Evolutionary conservation across 768 basidiomycete species (phyloP), one percentile per base, ranked within the genome.

Genomic region (Paxillus involutus): DNA sequence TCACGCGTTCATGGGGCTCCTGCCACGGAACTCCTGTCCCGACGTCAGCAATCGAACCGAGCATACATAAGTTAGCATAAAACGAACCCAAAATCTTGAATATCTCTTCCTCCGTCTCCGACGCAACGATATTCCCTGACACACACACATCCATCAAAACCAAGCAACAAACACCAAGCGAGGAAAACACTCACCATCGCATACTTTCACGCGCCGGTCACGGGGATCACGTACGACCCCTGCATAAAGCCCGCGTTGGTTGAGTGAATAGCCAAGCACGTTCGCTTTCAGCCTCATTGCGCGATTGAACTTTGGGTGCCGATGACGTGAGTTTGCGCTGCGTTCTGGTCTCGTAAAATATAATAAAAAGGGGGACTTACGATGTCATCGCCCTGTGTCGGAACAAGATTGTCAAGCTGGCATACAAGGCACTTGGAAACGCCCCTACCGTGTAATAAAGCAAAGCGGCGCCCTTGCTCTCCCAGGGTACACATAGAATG

Each of bases 81-180:
- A 16, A 67, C 73, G 52, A 52, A 75, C 82, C 78, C 39, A 98
- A 73, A 35, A 86, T 85, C 17, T 75, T 71, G 62, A 97, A 94
- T 35, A 98, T 95, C 58, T 94, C 90, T 63, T 86, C 77, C 69
- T 97, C 94, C 0, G 88, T 93, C 64, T 87, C 84, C 0, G 89
- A 90, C 3, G 91, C 92, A 17, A 95, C 69, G 7, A 93, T 64
- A 6, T 71, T 75, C 16, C 89, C 91, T 89, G 51, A 12, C 4
- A 16, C 21, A 14, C 40, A 11, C 19, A 14, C 40, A 39, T 42
- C 16, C 45, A 17, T 12, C 21, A 21, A n/a, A 26, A 19, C n/a
- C 44, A 51, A 37, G n/a, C n/a, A 36, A 43, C 17, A 17, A 43
- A 29, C 26, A 53, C 33, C 4, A 36, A 26, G 42, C 14, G 13